Evolutionary conservation across 306 rosid species (phyloP).

Genomic region (Trifolium subterraneum): DNA sequence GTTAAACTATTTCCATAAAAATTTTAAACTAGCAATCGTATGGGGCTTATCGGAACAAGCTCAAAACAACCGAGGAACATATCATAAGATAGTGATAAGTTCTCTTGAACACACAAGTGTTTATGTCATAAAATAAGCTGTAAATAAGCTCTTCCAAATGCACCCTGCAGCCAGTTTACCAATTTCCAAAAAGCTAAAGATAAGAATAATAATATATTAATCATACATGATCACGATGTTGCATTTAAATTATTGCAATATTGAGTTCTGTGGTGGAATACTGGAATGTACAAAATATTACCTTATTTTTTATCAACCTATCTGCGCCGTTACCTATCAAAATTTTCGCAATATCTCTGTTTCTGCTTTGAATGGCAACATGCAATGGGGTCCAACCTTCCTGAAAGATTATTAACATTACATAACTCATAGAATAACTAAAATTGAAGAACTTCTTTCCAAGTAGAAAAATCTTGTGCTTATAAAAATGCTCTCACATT

Average conservation of each 20-base stretch:
- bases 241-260: constrained; percentile 13
- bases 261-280: not conserved
- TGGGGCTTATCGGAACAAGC: not conserved
- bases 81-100: not conserved
- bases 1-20: not conserved
- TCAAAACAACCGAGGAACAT: not conserved
- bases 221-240: not conserved
- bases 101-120: not conserved
- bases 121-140: not conserved
- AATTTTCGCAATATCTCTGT: constrained; percentile 79
- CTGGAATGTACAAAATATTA: constrained; percentile 42
- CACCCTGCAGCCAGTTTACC: not conserved
- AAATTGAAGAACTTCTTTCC: constrained; percentile 2
- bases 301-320: constrained; percentile 76
- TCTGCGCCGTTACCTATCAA: constrained; percentile 88
- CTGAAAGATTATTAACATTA: constrained; percentile 48
- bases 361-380: constrained; percentile 84
- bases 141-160: not conserved
- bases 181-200: constrained; percentile 30
- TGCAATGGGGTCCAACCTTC: constrained; percentile 98
- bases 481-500: constrained; percentile 60
- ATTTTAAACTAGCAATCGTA: not conserved
- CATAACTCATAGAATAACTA: constrained; percentile 1
- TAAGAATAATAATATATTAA: constrained; percentile 18
- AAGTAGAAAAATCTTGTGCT: constrained; percentile 7